phyloP scores from a whole-genome alignment of 169 alveolate genomes.

The Cystoisospora suis region DNA sequence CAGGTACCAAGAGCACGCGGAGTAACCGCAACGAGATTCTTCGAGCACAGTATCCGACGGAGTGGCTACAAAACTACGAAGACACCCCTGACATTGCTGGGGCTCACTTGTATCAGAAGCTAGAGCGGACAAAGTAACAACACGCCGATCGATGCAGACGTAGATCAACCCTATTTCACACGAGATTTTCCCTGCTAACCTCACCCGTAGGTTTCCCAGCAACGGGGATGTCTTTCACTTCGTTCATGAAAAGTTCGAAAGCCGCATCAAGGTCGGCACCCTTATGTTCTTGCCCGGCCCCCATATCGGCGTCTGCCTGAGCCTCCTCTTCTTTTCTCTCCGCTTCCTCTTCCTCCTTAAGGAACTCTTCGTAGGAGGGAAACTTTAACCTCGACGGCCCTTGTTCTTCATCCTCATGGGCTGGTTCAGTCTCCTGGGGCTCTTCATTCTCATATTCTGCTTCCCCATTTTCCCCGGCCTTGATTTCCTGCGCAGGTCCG shows the following conservation, averaged over 20 bases:
- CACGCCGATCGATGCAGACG: too few relatives aligned
- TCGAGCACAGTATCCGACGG: too few relatives aligned
- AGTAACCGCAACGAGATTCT: too few relatives aligned
- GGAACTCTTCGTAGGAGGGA: slow-evolving; percentile 53
- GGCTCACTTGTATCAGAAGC: too few relatives aligned
- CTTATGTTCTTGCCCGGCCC: background rate
- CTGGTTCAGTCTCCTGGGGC: background rate
- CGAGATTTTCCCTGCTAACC: background rate
- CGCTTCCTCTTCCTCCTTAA: slow-evolving; percentile 43
- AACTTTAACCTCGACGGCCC: slow-evolving; percentile 30
- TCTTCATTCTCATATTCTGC: background rate
- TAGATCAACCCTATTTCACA: background rate
- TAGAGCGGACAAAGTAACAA: too few relatives aligned
- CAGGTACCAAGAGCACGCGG: too few relatives aligned
- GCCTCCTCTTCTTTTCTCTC: background rate
- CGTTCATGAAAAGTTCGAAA: slow-evolving; percentile 35
- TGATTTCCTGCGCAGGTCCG: background rate
- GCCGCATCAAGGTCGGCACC: slow-evolving; percentile 38
- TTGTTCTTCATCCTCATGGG: background rate
- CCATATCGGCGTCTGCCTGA: slow-evolving; percentile 1
- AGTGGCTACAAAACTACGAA: too few relatives aligned
- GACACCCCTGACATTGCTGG: too few relatives aligned
- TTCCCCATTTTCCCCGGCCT: background rate
- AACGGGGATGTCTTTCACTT: slow-evolving; percentile 31
- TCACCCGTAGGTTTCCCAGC: slow-evolving; percentile 4